Percentiles rank a stretch among this genome's conserved stretches.
These are phyloP conservation scores for Neurospora sp. DNA, from an alignment of 495 filamentous ascomycete genomes.

Conservation along the genomic window DNA sequence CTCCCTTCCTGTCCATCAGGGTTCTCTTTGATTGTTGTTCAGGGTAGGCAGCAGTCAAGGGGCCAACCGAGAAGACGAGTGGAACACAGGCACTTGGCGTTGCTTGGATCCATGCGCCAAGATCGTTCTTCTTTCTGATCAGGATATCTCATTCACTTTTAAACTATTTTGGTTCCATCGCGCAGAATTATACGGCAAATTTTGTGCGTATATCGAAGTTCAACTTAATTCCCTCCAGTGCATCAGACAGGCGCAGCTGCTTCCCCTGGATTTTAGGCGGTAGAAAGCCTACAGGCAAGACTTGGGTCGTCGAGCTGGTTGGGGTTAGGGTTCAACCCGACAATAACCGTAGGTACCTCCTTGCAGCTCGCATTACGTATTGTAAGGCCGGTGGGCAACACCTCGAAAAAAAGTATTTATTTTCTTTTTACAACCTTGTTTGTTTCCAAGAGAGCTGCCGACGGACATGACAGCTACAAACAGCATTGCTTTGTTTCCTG, in stretches of 20 bases:
- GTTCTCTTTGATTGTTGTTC: background rate
- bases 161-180: no score
- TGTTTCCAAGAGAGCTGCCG: background rate
- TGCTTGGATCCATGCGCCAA: background rate
- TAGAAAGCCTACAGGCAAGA: background rate
- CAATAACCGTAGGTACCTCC: background rate
- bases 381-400: background rate
- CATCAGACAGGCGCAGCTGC: no score
- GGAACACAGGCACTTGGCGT: background rate
- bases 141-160: no score
- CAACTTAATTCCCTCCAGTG: no score
- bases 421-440: background rate
- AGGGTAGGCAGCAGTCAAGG: background rate
- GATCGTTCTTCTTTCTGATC: no score
- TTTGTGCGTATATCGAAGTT: no score
- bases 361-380: no score
- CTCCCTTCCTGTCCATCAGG: background rate
- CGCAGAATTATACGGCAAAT: no score
- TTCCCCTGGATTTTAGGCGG: background rate
- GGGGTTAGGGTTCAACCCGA: constrained; percentile 10
- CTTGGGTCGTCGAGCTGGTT: background rate
- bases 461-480: background rate
- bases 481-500: background rate
- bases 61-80: background rate
- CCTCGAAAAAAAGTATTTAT: background rate